Evolutionary conservation across 164 flowering plant genomes (phyloP), one percentile per base, ranked within the genome.

Genomic region (Annona squamosa): DNA sequence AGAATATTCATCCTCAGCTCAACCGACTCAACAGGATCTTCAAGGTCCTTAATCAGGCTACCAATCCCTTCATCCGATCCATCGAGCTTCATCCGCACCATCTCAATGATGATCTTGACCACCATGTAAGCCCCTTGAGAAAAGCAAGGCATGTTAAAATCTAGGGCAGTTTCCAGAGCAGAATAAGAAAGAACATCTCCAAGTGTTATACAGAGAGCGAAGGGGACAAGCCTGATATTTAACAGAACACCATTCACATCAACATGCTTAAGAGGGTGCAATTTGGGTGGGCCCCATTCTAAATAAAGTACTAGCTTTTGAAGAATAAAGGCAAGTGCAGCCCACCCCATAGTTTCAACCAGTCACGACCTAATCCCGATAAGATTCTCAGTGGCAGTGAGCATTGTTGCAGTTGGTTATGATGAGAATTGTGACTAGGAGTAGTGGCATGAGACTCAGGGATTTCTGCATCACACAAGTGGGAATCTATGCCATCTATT

Each of bases 71-170:
- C 75, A 57, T 84, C 76, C 26, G 87, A 87, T 67, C 97, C 92
- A 0, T 78, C 86, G 3, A 94, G 91, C 80, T 81, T 92, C 98
- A 94, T 94, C 1, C 87, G 69, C 1, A 94, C 95, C 98, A 94
- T 92, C 77, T 94, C 96, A 48, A 94, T 94, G 17, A 94, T 92
- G 75, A 92, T 92, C 75, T 92, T 94, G 56, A 94, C 93, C 70
- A 92, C 97, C 97, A 94, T 91, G 73, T 94, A 92, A 17, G 98
- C 98, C 48, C 98, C 95, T 93, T 63, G 0, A 63, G n/a, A 2
- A 69, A 19, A 43, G 48, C 73, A 68, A 16, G 12, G 44, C 26
- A 67, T 41, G 12, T 52, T 52, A 52, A 16, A 10, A 10, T 52
- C 59, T 2, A 6, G 13, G 13, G 13, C 59, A 52, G 13, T 9